Evolutionary conservation across 148 eudicot species (phyloP).

Genomic region (Fallopia convolvulus): DNA sequence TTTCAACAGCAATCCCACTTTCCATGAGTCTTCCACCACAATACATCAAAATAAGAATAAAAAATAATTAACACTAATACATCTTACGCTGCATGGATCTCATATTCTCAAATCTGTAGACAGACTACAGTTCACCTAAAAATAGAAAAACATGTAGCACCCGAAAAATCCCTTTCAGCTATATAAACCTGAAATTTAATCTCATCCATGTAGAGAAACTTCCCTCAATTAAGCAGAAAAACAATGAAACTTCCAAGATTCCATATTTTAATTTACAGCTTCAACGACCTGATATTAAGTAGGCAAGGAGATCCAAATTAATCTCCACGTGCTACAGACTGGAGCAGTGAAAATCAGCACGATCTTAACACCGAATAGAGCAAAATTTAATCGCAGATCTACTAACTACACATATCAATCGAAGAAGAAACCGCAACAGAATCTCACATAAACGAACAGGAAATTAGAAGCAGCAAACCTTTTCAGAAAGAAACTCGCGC

Average conservation of each 20-base stretch:
- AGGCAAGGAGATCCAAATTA: not conserved
- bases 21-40: constrained; percentile 4
- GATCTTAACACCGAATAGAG: constrained; percentile 2
- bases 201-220: not conserved
- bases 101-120: constrained; percentile 3
- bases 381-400: not conserved
- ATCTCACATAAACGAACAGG: not conserved
- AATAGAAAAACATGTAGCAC: not conserved
- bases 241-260: not conserved
- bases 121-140: not conserved
- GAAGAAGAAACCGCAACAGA: not conserved
- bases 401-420: not conserved
- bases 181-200: not conserved
- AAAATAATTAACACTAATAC: not conserved
- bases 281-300: not conserved
- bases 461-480: not conserved
- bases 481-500: not conserved
- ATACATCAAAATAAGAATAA: not conserved
- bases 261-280: not conserved
- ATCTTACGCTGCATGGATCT: constrained; percentile 9
- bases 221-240: not conserved
- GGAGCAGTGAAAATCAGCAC: not conserved
- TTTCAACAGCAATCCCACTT: not conserved
- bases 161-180: not conserved
- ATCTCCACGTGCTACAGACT: not conserved